Conservation (phyloP, 208 protist species). For the Acanthamoeba lugdunensis region DNA sequence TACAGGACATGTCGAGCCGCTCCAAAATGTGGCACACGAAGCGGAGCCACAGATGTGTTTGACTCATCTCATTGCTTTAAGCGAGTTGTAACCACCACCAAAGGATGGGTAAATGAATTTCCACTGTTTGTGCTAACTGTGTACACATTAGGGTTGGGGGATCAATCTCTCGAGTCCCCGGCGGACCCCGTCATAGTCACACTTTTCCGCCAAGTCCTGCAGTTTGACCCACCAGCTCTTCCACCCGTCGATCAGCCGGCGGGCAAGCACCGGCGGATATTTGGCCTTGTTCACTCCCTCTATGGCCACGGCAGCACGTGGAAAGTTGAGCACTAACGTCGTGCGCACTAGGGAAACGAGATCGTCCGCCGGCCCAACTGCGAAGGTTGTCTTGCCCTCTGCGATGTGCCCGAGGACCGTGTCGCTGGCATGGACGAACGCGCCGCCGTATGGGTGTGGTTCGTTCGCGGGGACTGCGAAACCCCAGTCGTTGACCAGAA, state of each 20-base stretch:
- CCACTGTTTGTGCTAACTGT: too few relatives aligned
- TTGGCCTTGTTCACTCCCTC: neutral
- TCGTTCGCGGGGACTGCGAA: neutral
- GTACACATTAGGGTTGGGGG: too few relatives aligned
- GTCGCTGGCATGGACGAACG: conserved; percentile 29
- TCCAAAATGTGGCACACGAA: too few relatives aligned
- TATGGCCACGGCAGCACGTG: neutral
- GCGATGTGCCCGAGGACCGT: conserved; percentile 6
- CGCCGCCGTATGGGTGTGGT: neutral
- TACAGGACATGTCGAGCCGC: too few relatives aligned
- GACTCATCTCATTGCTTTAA: too few relatives aligned
- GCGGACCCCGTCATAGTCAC: conserved; percentile 1
- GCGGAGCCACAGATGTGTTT: too few relatives aligned
- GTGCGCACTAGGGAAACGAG: conserved; percentile 30
- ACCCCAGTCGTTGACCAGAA: conserved; percentile 54
- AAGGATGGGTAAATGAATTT: too few relatives aligned
- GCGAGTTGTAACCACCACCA: too few relatives aligned
- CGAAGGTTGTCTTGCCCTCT: neutral
- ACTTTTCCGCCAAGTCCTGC: neutral
- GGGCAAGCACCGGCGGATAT: neutral
- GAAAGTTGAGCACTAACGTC: conserved; percentile 32
- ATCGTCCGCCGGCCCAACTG: neutral
- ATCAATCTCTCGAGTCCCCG: neutral
- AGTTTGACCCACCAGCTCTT: neutral
- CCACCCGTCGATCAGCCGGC: neutral